Base-by-base conservation (phyloP, 73 alveolate species). In the Tetrahymena malaccensis region DNA sequence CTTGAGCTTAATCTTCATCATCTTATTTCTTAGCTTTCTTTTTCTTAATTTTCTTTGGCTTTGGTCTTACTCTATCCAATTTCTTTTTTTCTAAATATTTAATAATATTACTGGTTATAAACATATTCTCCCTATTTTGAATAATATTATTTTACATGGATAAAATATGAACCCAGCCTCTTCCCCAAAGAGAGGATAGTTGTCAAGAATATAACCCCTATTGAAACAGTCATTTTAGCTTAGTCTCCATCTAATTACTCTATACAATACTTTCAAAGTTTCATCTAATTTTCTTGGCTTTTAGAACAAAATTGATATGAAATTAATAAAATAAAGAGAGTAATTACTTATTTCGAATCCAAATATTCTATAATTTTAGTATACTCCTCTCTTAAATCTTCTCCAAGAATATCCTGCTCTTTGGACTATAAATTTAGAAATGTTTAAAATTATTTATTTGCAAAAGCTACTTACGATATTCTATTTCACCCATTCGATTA, bases 161-260 rank as follows among this genome's bases (percentile, higher is more conserved):
- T 85, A 95, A 27, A 95, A 95, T 25, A 95, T 95, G 34, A 21
- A 85, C 33, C 89, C 95, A 13, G 94, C 35, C 22, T 95, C 97
- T 22, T 89, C 93, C 31, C 55, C 55, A 83, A 50, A 44, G 43
- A 70, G 95, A 8, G 99, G 99, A 96, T 95, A 98, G 25, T 99
- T 99, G 83, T 97, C 98, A 43, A 98, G 97, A 94, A 98, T 97
- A 96, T 98, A 98, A 13, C 99, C 99, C 93, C 99, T 96, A 94
- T 98, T 98, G 94, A 98, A 96, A 94, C 99, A 98, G 44, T 96
- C 97, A 89, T 95, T 95, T 89, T 95, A 89, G 25, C 93, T 50
- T 43, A 95, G 89, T 95, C 97, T 95, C 97, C 97, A 95, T 50
- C 94, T 95, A 1, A 95, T 95, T 27, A 95, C 55, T 89, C 94